Base-by-base conservation (phyloP, 2,329 filamentous ascomycete species). In the Aspergillus sp. region DNA sequence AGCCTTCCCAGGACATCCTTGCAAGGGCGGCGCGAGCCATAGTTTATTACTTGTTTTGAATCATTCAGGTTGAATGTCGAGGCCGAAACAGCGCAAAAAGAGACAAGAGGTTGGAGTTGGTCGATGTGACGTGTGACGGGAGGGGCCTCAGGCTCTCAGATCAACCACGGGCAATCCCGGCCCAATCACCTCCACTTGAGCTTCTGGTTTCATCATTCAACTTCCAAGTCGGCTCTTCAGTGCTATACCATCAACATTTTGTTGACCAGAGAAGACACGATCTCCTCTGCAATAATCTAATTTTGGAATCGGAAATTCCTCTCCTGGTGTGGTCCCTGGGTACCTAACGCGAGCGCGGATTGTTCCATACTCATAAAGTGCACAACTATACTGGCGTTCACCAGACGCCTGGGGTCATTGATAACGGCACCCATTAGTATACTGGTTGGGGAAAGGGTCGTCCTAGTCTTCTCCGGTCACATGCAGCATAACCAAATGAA, bases 1-100 rank as follows among this genome's bases (percentile, higher is more conserved):
- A 68, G 44, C 57, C 67, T 56, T 73, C 69, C 70, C 70, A 68
- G n/a, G 66, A 70, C 63, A 72, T 63, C 30, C 66, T 70, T 39
- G 57, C 51, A 19, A 69, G 59, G 17, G 60, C 59, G 20, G 57
- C 27, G 51, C 68, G 65, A 50, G 63, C 64, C 68, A 68, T 66
- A 13, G 15, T 40, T 11, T 40, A 15, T 24, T 19, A n/a, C 46
- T 49, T 11, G 2, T 44, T 39, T 24, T 8, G 12, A 37, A 17
- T 27, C 17, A 34, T 19, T 30, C 19, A 33, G 42, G 17, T 22
- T 4, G 13, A 40, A 15, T 19, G 6, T 30, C 4, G 19, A 17
- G 9, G 51, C 22, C 13, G 27, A 46, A 33, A 34, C 4, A 17
- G 19, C 17, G 27, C 20, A 13, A 41, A 22, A n/a, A 49, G n/a